phyloP scores from a whole-genome alignment of 371 early-diverging fungal species.

The Mucor plumbeus region DNA sequence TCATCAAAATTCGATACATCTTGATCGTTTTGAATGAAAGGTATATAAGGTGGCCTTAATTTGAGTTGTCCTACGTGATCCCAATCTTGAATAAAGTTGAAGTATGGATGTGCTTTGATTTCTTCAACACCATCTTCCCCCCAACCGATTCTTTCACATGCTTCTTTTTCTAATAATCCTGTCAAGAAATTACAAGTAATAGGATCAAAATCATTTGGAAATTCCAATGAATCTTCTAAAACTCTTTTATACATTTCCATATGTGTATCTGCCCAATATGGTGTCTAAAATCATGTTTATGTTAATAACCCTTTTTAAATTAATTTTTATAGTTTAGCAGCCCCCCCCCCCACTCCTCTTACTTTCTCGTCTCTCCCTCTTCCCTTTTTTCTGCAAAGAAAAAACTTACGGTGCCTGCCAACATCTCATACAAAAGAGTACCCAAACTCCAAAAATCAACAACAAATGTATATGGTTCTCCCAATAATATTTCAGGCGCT shows the following conservation, averaged over 20 bases:
- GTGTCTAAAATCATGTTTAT: slow-evolving; percentile 56
- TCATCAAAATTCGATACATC: slow-evolving; percentile 72
- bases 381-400: too few species aligned
- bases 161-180: slow-evolving; percentile 73
- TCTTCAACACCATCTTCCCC: slow-evolving; percentile 60
- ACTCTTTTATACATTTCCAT: slow-evolving; percentile 84
- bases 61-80: slow-evolving; percentile 57
- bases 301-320: not conserved
- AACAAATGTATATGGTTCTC: slow-evolving; percentile 80
- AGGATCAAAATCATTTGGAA: slow-evolving; percentile 65
- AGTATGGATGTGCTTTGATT: slow-evolving; percentile 73
- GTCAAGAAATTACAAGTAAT: slow-evolving; percentile 60
- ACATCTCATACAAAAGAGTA: slow-evolving; percentile 87
- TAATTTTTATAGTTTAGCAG: not conserved
- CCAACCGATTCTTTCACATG: slow-evolving; percentile 64
- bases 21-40: slow-evolving; percentile 48
- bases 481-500: slow-evolving; percentile 90
- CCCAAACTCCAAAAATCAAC: slow-evolving; percentile 99
- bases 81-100: slow-evolving; percentile 68
- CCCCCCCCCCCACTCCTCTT: too few species aligned
- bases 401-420: slow-evolving; percentile 66
- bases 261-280: slow-evolving; percentile 82
- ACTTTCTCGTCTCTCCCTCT: too few species aligned
- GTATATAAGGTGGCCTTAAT: slow-evolving; percentile 61
- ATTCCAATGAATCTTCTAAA: slow-evolving; percentile 71